phyloP scores from a whole-genome alignment of 495 filamentous ascomycete genomes.

The Ramalina peruviana region DNA sequence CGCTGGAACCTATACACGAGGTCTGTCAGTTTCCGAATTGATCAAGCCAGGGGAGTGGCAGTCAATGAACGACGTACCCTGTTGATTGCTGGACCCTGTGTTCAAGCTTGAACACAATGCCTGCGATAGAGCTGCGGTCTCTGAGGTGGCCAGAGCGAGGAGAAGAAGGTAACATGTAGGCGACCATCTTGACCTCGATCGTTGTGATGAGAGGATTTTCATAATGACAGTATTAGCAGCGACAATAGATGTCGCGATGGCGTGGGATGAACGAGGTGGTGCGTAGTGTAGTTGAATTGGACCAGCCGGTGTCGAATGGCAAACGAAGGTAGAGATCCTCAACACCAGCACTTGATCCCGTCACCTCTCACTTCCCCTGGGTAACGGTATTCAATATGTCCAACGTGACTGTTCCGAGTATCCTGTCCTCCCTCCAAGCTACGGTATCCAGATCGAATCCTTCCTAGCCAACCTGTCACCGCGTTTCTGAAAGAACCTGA shows the following conservation, averaged over 20 bases:
- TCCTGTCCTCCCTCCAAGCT: too few relatives aligned
- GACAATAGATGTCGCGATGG: too few relatives aligned
- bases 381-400: not conserved
- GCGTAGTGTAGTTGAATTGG: too few relatives aligned
- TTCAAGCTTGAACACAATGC: conserved; percentile 34
- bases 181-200: not conserved
- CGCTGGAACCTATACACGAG: conserved; percentile 29
- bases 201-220: not conserved
- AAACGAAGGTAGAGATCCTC: too few relatives aligned
- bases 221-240: not conserved
- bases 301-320: too few relatives aligned
- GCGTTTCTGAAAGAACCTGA: too few relatives aligned
- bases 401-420: not conserved
- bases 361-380: not conserved
- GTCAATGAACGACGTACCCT: conserved; percentile 16
- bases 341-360: too few relatives aligned
- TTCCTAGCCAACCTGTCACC: too few relatives aligned
- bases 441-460: too few relatives aligned
- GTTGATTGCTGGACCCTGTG: conserved; percentile 25
- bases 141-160: conserved; percentile 7
- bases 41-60: conserved; percentile 7
- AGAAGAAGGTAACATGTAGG: not conserved
- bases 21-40: conserved; percentile 9
- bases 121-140: conserved; percentile 14
- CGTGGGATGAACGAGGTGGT: too few relatives aligned